These are phyloP conservation scores for Penicillium griseofulvum DNA, from an alignment of 2,329 filamentous ascomycete species.

Conservation along the genomic window DNA sequence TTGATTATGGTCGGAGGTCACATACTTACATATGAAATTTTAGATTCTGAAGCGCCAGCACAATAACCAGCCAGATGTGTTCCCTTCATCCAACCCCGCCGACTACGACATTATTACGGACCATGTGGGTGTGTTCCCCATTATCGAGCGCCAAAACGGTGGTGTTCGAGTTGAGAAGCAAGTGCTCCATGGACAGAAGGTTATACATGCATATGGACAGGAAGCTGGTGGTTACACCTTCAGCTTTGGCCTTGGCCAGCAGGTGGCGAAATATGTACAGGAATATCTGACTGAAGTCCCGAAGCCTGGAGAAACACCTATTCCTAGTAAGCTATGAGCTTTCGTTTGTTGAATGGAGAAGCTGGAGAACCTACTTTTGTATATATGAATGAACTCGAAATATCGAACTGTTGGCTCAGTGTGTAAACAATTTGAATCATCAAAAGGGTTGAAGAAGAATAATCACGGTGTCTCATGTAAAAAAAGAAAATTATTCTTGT, in stretches of 20 bases:
- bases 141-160: neutral
- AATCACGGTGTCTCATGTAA: too few relatives aligned
- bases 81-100: neutral
- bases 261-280: neutral
- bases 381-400: too few relatives aligned
- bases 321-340: neutral
- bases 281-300: neutral
- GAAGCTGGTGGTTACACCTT: constrained; percentile 28
- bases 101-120: neutral
- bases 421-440: too few relatives aligned
- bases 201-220: constrained; percentile 31
- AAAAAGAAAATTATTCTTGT: too few relatives aligned
- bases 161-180: constrained; percentile 30
- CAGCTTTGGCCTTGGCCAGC: constrained; percentile 23
- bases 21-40: neutral
- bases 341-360: too few relatives aligned
- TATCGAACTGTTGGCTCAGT: too few relatives aligned
- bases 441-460: too few relatives aligned
- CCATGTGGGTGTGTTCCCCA: neutral
- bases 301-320: neutral
- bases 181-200: constrained; percentile 25
- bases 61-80: neutral
- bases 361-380: too few relatives aligned
- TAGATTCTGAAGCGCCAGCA: neutral
- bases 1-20: too few relatives aligned